Evolutionary conservation across 306 rosid species (phyloP).

Genomic region (Morella rubra): DNA sequence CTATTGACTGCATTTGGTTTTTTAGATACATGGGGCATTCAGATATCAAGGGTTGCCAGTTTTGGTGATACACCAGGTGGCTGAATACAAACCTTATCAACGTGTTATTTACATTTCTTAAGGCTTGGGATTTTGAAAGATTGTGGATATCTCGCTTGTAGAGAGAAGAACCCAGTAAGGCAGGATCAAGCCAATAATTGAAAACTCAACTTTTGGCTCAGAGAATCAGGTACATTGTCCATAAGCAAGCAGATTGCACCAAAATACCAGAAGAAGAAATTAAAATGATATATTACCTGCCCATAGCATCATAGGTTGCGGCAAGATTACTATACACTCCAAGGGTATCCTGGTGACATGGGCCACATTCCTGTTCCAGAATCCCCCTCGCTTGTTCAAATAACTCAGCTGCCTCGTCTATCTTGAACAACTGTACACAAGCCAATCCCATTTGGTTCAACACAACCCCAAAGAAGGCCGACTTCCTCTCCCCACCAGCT

Average conservation of each 20-base stretch:
- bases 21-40: background rate
- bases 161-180: background rate
- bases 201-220: background rate
- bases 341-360: constrained; percentile 97
- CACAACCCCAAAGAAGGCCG: constrained; percentile 96
- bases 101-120: background rate
- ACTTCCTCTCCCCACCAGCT: constrained; percentile 91
- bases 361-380: constrained; percentile 90
- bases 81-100: background rate
- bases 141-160: background rate
- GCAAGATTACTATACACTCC: constrained; percentile 98
- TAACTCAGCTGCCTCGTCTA: constrained; percentile 92
- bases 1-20: background rate
- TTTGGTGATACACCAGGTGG: background rate
- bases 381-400: constrained; percentile 97
- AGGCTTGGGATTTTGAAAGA: background rate
- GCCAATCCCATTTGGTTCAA: constrained; percentile 99
- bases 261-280: constrained; percentile 16
- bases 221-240: constrained; percentile 3
- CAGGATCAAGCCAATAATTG: background rate
- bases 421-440: constrained; percentile 93
- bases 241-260: constrained; percentile 6
- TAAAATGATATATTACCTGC: constrained; percentile 57
- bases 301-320: constrained; percentile 99
- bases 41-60: constrained; percentile 1